Percentiles rank a stretch among this genome's conserved stretches.
Conservation (phyloP, 2,329 filamentous ascomycete genomes). For the Ascochyta lentis region DNA sequence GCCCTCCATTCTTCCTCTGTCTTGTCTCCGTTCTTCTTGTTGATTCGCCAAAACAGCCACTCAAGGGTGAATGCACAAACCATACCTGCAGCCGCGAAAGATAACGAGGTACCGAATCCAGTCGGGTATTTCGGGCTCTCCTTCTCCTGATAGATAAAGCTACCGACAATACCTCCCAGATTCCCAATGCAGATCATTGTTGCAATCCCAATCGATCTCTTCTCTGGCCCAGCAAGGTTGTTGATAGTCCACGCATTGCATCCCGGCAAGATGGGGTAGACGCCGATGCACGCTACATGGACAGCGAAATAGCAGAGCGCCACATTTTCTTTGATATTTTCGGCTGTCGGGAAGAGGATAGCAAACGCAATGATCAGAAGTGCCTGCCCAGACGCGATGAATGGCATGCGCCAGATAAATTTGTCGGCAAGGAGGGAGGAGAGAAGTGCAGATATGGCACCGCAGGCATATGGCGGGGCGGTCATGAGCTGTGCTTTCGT, state of each 20-base stretch:
- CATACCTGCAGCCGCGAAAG: conserved; percentile 30
- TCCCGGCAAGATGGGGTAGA: conserved; percentile 33
- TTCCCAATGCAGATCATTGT: conserved; percentile 36
- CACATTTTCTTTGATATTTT: conserved; percentile 50
- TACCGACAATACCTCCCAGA: conserved; percentile 36
- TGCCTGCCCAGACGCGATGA: conserved; percentile 22
- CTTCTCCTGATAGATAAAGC: conserved; percentile 41
- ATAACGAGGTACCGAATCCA: conserved; percentile 42
- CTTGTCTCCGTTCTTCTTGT: conserved; percentile 42
- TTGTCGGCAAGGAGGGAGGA: conserved; percentile 27
- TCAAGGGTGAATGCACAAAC: conserved; percentile 26
- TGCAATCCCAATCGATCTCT: conserved; percentile 36
- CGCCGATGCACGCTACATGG: conserved; percentile 49
- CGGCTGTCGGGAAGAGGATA: conserved; percentile 50
- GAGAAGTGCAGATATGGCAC: conserved; percentile 28
- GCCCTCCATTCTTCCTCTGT: conserved; percentile 44
- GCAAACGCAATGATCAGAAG: conserved; percentile 50
- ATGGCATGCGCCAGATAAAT: conserved; percentile 31
- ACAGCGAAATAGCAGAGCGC: conserved; percentile 54
- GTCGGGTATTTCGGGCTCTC: conserved; percentile 44
- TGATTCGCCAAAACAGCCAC: conserved; percentile 41
- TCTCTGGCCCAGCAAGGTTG: conserved; percentile 32
- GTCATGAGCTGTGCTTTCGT: conserved; percentile 36
- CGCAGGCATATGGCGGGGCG: conserved; percentile 31
- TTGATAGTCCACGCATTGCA: conserved; percentile 36